Evolutionary conservation across 495 filamentous ascomycete species (phyloP), one percentile per base, ranked within the genome.

Genomic region (Letharia lupina): DNA sequence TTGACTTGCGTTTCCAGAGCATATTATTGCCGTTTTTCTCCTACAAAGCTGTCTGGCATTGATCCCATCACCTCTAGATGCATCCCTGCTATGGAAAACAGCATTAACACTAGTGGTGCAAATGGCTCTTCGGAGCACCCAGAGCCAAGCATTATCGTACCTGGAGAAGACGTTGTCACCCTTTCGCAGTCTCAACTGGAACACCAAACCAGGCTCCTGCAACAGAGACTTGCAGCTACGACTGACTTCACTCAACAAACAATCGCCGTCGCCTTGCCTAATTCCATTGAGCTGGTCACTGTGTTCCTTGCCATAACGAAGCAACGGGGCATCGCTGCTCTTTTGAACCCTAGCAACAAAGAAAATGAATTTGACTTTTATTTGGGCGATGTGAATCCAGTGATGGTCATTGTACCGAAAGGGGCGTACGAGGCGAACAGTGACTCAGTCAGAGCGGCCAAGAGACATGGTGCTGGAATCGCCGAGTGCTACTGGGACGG

Each of bases 291-390:
- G 75, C 91, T 91, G 76, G 85, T 91, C 69, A 83, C 91, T 60
- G 82, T 88, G 0, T 93, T 93, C 77, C 81, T 93, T 28, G 90
- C 88, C 28, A 80, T 84, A 33, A 82, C 89, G 3, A 85, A 83
- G 80, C 89, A 91, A 77, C 83, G 89, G 62, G 86, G 77, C 33
- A 89, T 91, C 67, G 89, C 89, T 15, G 90, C 89, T 3, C 90
- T 89, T 8, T 77, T 93, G 61, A 93, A 93, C 75, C 84, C 89
- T n/a, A 86, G 83, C 28, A 91, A 92, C 78, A 91, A 91, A 77
- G 87, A 92, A 69, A 83, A 86, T 31, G 90, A 93, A 74, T 92
- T 91, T 72, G 89, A 91, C 73, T 92, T 92, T 77, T 93, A 91
- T 74, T 90, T 93, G 69, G 85, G 89, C 37, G 89, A 93, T 73